Evolutionary conservation across 2,329 filamentous ascomycete species (phyloP).

Genomic region (Aspergillus sp.): DNA sequence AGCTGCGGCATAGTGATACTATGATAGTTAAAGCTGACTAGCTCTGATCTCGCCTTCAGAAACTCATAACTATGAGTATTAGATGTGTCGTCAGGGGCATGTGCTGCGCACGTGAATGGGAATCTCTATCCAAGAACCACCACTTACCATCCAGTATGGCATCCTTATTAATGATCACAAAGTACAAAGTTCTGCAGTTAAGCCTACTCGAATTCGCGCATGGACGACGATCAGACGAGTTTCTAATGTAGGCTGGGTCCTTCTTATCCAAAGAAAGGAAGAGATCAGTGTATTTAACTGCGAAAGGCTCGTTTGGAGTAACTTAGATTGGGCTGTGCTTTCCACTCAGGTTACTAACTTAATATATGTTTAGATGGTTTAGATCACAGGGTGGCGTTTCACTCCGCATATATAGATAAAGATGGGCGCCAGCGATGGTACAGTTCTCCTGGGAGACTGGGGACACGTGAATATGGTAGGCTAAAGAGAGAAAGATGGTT

Average conservation of each 20-base stretch:
- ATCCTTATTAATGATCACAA: too few relatives aligned
- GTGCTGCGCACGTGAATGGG: too few relatives aligned
- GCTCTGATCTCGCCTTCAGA: too few relatives aligned
- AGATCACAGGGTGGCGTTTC: constrained; percentile 59
- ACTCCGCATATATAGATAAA: constrained; percentile 67
- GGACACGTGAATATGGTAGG: constrained; percentile 67
- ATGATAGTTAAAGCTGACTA: too few relatives aligned
- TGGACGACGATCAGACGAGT: constrained; percentile 53
- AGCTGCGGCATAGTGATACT: too few relatives aligned
- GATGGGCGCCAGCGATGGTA: constrained; percentile 60
- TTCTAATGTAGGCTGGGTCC: constrained; percentile 47
- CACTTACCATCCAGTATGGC: too few relatives aligned
- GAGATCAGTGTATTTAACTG: constrained; percentile 39
- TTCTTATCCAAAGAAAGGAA: constrained; percentile 44
- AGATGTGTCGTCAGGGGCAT: too few relatives aligned
- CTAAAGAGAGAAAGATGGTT: constrained; percentile 21
- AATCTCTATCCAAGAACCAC: too few relatives aligned
- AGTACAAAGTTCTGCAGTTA: constrained; percentile 51
- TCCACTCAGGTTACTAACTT: constrained; percentile 72
- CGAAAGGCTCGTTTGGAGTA: constrained; percentile 34
- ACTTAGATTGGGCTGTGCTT: constrained; percentile 62
- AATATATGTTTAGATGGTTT: constrained; percentile 57
- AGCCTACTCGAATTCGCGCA: constrained; percentile 49
- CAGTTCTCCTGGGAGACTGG: constrained; percentile 66
- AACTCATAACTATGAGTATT: too few relatives aligned